Evolutionary conservation across 805 yeast species (phyloP).

Genomic region (Maudiozyma pseudohumilis): DNA sequence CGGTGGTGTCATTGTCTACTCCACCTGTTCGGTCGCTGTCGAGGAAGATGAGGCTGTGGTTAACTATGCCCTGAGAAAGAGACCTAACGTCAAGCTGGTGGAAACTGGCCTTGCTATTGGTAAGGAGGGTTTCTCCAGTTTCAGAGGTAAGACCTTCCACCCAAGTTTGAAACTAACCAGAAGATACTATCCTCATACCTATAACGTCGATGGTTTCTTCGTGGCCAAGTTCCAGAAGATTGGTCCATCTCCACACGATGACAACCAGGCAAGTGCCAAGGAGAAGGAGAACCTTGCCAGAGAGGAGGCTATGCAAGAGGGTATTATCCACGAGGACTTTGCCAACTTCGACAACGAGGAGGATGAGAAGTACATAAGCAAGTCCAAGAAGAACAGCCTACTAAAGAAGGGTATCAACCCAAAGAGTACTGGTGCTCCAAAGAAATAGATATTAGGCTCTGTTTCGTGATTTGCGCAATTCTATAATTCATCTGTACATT

Average conservation of each 20-base stretch:
- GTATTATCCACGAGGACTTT: constrained; percentile 77
- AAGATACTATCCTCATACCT: constrained; percentile 96
- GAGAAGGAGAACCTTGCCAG: constrained; percentile 79
- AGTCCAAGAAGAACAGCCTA: constrained; percentile 53
- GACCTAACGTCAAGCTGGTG: constrained; percentile 92
- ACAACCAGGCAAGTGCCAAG: constrained; percentile 75
- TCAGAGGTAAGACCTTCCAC: constrained; percentile 85
- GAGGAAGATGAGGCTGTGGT: constrained; percentile 98
- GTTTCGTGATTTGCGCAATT: too few species aligned
- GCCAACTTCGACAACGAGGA: constrained; percentile 70
- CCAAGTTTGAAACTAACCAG: constrained; percentile 70
- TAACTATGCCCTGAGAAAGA: constrained; percentile 91
- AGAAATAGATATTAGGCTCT: too few species aligned
- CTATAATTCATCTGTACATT: background rate
- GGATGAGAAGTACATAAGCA: constrained; percentile 63
- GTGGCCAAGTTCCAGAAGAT: constrained; percentile 94
- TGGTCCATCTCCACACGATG: constrained; percentile 77
- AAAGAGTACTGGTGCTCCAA: constrained; percentile 12
- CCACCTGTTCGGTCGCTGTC: constrained; percentile 96
- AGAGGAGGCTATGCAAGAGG: constrained; percentile 71
- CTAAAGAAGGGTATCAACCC: constrained; percentile 70
- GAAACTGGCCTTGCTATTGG: constrained; percentile 91
- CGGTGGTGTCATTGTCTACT: constrained; percentile 91
- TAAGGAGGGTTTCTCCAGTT: constrained; percentile 88
- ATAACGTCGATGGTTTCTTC: constrained; percentile 95